Evolutionary conservation across 202 grass and related monocot species (phyloP), one percentile per base, ranked within the genome.

Genomic region (Elaeis oleifera): DNA sequence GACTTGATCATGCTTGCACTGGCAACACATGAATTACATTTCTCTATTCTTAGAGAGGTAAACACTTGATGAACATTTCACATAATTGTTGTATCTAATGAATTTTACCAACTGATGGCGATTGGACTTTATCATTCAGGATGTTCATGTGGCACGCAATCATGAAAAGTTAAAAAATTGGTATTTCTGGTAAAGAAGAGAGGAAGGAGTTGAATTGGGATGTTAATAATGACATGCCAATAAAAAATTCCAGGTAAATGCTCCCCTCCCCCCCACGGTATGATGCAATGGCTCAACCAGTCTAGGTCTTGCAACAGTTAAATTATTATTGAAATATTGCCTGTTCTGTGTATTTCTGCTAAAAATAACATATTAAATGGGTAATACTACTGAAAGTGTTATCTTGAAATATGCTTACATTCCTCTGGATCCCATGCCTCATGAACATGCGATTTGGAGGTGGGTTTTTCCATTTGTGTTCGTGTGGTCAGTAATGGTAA

Each of bases 1-100:
- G 84, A 88, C 32, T 50, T 92, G 0, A 92, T 88, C 54, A 82
- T 92, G 84, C 84, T 92, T 0, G 75, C 78, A 53, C 73, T 84
- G 60, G 79, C 85, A 44, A 85, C 76, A 22, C 85, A 95, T 0
- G 85, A 95, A 56, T 11, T 89, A 1, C 73, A 89, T 53, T 95
- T 95, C 60, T 89, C 77, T 1, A 85, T 95, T 49, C 23, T 89
- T 60, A 67, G 79, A 9, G 89, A 95, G 79, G 89, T 85, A 25
- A 59, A 44, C 1, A 44, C 11, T 44, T 44, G 9, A 44, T 13
- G 11, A 11, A 44, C 8, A 1, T 13, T 44, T 44, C 11, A 3
- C 8, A 44, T 44, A 44, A 44, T 44, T 44, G 36, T 44, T 44
- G 36, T 44, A 44, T 44, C 11, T 13, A 44, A 44, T 44, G 36